Percentiles rank a stretch among this genome's conserved stretches.
Conservation (phyloP, 208 protist genomes). For the Trypanosoma avium region DNA sequence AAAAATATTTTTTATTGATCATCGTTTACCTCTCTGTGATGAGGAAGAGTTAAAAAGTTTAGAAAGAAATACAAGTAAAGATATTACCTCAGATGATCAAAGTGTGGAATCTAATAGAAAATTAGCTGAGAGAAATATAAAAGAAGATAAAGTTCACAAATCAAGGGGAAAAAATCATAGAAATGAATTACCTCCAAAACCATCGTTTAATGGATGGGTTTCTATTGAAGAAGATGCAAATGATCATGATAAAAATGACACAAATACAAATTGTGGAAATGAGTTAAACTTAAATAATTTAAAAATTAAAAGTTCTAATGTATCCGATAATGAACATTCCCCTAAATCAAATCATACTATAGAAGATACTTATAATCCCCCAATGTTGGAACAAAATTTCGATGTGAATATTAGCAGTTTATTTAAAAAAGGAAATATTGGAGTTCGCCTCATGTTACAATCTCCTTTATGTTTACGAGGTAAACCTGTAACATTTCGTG, state of each 20-base stretch:
- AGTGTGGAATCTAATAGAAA: too few species aligned
- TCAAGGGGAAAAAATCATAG: too few species aligned
- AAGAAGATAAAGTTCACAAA: too few species aligned
- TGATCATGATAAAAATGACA: too few species aligned
- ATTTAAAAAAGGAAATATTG: slow-evolving; percentile 26
- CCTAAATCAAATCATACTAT: neutral
- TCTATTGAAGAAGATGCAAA: too few species aligned
- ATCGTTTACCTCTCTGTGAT: neutral
- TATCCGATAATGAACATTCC: too few species aligned
- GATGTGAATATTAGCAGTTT: slow-evolving; percentile 30
- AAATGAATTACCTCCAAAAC: too few species aligned
- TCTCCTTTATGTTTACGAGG: slow-evolving; percentile 24
- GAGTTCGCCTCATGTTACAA: slow-evolving; percentile 20
- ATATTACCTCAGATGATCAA: neutral
- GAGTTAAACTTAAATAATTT: too few species aligned
- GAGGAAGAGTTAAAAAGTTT: neutral
- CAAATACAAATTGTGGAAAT: too few species aligned
- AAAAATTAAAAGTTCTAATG: too few species aligned
- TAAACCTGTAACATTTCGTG: slow-evolving; percentile 14
- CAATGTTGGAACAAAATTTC: slow-evolving; percentile 35
- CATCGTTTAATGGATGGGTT: too few species aligned
- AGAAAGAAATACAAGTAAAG: neutral
- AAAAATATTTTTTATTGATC: neutral
- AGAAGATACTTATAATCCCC: neutral
- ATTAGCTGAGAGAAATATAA: too few species aligned